phyloP scores from a whole-genome alignment of 1,139 yeast genomes.

The Pichia sp. region DNA sequence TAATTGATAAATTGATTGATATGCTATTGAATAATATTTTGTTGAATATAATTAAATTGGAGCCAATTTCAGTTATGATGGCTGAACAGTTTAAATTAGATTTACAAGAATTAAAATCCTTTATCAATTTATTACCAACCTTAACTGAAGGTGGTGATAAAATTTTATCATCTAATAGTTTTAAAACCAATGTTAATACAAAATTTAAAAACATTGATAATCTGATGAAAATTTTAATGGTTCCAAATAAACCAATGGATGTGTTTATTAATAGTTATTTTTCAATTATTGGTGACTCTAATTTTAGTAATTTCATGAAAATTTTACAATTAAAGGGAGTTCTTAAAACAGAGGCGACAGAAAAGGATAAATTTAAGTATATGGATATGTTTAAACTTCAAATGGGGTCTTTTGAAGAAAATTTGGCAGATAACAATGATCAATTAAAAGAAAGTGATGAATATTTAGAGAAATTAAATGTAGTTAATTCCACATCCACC shows the following conservation, averaged over 20 bases:
- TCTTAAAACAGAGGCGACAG: conserved; percentile 23
- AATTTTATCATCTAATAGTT: conserved; percentile 34
- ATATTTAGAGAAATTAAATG: conserved; percentile 23
- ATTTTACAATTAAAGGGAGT: conserved; percentile 60
- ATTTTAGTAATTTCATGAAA: conserved; percentile 56
- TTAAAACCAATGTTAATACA: conserved; percentile 46
- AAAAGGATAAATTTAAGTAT: conserved; percentile 41
- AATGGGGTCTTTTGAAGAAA: conserved; percentile 43
- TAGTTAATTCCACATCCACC: conserved; percentile 10
- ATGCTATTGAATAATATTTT: conserved; percentile 52
- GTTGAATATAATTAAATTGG: conserved; percentile 48
- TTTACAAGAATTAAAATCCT: conserved; percentile 53
- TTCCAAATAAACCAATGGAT: conserved; percentile 59
- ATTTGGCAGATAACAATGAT: conserved; percentile 11
- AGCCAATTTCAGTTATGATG: conserved; percentile 61
- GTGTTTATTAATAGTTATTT: conserved; percentile 64
- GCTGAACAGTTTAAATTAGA: conserved; percentile 83
- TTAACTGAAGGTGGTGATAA: conserved; percentile 28
- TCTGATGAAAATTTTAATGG: conserved; percentile 58
- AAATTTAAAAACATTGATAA: conserved; percentile 49
- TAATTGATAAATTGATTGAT: conserved; percentile 75
- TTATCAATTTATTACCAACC: conserved; percentile 48
- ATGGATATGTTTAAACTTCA: conserved; percentile 58
- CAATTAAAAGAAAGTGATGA: conserved; percentile 24
- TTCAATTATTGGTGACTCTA: conserved; percentile 60